Conservation (phyloP, 441 rosid species). For the Gossypium gossypioides region DNA sequence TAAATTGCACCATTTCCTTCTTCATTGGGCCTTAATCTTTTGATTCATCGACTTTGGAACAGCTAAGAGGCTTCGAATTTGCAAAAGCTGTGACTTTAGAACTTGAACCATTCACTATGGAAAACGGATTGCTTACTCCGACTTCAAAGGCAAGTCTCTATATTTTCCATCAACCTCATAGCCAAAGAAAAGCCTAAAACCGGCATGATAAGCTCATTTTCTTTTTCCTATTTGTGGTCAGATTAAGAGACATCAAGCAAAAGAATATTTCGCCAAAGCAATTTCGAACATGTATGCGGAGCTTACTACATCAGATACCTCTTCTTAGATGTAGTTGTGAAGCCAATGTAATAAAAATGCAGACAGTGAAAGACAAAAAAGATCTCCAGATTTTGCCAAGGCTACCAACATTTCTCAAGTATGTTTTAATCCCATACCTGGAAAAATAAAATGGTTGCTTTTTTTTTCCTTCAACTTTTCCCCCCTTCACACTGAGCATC, state of each 20-base stretch:
- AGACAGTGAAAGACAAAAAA: not conserved
- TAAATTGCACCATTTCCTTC: not conserved
- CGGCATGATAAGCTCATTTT: not conserved
- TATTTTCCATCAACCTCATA: not conserved
- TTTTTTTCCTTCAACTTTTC: not conserved
- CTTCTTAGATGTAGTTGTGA: conserved; percentile 28
- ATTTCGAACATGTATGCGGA: conserved; percentile 66
- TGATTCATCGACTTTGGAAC: conserved; percentile 17
- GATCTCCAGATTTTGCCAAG: not conserved
- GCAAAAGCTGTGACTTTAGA: conserved; percentile 81
- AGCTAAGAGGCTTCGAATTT: conserved; percentile 96
- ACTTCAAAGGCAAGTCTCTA: conserved; percentile 67
- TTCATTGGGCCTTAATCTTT: not conserved
- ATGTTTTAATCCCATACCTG: not conserved
- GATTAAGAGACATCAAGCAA: conserved; percentile 94
- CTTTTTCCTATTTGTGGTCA: conserved; percentile 17
- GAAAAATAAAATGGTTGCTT: not conserved
- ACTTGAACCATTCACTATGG: conserved; percentile 64
- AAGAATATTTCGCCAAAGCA: conserved; percentile 60
- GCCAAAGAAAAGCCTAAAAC: not conserved
- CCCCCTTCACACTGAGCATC: not conserved
- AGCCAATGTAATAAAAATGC: not conserved
- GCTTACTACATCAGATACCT: conserved; percentile 49
- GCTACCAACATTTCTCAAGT: not conserved
- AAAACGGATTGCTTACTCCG: conserved; percentile 83